These are phyloP conservation scores for Starmerella sp. DNA, from an alignment of 805 yeast genomes.

Conservation along the genomic window DNA sequence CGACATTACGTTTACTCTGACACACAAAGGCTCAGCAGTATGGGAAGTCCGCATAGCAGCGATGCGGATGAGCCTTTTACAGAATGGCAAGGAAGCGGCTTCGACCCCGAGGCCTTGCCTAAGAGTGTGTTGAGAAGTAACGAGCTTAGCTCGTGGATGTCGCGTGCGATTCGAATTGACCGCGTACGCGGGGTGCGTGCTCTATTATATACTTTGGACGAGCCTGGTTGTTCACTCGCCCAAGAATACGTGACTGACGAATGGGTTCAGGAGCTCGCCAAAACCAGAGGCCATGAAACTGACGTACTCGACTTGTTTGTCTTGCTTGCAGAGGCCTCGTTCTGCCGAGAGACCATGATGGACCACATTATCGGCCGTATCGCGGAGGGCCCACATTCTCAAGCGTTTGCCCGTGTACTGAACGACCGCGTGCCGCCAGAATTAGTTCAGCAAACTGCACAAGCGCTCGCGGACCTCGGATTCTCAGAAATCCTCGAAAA, in stretches of 20 bases:
- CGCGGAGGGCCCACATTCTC: not conserved
- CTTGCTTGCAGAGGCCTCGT: not conserved
- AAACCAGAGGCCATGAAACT: not conserved
- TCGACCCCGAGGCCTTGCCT: not conserved
- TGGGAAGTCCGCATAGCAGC: not conserved
- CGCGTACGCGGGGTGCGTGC: not conserved
- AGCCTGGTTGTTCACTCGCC: not conserved
- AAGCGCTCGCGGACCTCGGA: not conserved
- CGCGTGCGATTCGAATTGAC: not conserved
- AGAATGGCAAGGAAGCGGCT: not conserved
- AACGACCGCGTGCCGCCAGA: not conserved
- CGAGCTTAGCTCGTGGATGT: not conserved
- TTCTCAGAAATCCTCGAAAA: slow-evolving; percentile 1
- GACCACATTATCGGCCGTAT: not conserved
- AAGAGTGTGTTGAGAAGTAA: not conserved
- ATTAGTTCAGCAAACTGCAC: not conserved
- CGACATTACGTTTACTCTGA: not conserved
- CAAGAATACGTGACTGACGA: not conserved
- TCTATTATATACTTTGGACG: not conserved
- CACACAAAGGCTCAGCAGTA: not conserved
- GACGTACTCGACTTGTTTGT: not conserved
- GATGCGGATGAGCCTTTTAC: not conserved
- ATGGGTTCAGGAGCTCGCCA: not conserved
- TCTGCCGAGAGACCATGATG: not conserved
- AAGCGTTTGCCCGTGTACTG: slow-evolving; percentile 5